Base-by-base conservation (phyloP, 768 basidiomycete species). In the Tylopilus plumbeoviolaceoides region DNA sequence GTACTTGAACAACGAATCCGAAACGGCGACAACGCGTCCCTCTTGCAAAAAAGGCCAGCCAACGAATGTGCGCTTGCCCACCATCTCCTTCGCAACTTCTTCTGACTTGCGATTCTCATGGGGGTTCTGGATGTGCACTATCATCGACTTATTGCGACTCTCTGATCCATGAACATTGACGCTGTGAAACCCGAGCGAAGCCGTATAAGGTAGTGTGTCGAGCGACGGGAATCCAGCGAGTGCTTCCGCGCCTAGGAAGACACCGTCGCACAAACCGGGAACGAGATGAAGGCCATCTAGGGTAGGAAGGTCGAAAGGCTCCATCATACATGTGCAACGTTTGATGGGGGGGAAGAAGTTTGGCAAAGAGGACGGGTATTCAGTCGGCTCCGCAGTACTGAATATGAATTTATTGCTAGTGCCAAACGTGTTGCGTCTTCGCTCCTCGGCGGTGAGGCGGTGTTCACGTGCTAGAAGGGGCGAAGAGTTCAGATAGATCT, bases 11-110 rank as follows among this genome's bases (percentile, higher is more conserved):
- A 88, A 66, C 33, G 84, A 78, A 67, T 98, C 95, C 17, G 92
- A 95, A 7, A 98, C 78, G 17, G 86, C 87, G 2, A 85, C 83
- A 1, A 98, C 92, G 59, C 83, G 71, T 2, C 91, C 95, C 71
- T 99, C 97, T 60, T 89, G 89, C 39, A 99, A 72, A 78, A 95
- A 98, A 0, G 97, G 97, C 95, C 95, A 99, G 23, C 86, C 84
- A 51, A 85, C 74, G 65, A 89, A 98, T 1, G 81, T 82, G 39
- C 88, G 79, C 64, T 85, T 73, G 15, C 89, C 92, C 42, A 98
- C 73, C 75, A 91, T 78, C 63, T 79, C 77, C 42, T 74, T 70
- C 8, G 92, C 95, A 23, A 97, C 70, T 14, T 89, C 87, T 62
- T 87, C 82, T 7, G 81, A 71, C 68, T 84, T 88, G 58, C 74